These are phyloP conservation scores for Corymbia calophylla DNA, from an alignment of 441 rosid genomes.

Conservation along the genomic window DNA sequence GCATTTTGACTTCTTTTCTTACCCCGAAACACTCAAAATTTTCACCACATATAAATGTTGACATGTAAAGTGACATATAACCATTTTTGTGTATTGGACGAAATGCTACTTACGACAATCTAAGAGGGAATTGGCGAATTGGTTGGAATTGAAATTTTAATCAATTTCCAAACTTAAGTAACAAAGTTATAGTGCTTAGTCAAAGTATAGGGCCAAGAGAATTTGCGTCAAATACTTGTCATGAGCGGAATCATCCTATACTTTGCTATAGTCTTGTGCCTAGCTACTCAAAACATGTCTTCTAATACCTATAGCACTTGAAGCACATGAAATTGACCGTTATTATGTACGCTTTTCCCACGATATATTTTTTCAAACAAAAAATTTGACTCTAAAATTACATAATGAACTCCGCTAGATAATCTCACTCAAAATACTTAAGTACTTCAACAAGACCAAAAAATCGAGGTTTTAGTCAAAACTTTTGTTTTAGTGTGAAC, in stretches of 20 bases:
- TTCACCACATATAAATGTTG: too few species aligned
- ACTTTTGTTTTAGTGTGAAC: not conserved
- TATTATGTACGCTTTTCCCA: too few species aligned
- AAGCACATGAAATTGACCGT: too few species aligned
- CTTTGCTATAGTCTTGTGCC: not conserved
- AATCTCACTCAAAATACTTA: not conserved
- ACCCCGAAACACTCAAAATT: too few species aligned
- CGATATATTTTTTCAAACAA: not conserved
- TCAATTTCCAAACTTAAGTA: not conserved
- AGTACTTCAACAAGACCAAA: not conserved
- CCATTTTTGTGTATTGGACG: not conserved
- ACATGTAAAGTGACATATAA: too few species aligned
- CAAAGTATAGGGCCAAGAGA: not conserved
- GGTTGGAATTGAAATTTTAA: not conserved
- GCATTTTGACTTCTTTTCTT: too few species aligned
- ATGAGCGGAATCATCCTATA: fast-evolving
- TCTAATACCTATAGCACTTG: not conserved
- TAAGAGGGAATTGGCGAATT: not conserved
- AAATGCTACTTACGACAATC: not conserved
- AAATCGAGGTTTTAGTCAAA: not conserved
- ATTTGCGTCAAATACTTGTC: not conserved
- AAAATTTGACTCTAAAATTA: not conserved
- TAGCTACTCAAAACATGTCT: not conserved
- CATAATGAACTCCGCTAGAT: not conserved
- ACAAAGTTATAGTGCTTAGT: not conserved